Base-by-base conservation (phyloP, 306 rosid species). In the Rosa rugosa region DNA sequence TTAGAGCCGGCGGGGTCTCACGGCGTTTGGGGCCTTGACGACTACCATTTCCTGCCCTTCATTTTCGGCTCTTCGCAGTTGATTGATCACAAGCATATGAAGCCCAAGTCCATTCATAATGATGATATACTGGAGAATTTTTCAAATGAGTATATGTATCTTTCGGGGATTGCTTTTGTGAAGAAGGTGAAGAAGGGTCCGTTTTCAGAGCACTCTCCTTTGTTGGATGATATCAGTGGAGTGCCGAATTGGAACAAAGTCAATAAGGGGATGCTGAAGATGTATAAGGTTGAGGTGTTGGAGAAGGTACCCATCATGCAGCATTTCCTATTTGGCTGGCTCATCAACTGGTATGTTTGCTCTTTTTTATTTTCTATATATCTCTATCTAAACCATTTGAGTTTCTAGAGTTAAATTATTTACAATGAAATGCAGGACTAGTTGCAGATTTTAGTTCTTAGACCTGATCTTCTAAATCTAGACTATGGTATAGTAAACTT, bases 301-400 rank as follows among this genome's bases (percentile, higher is more conserved):
- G 99, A 87, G 91, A 94, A 94, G 85, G 94, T 94, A 66, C 99
- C 99, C 65, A 94, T 94, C 56, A 94, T 94, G 99, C 99, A 94
- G 88, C 99, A 94, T 86, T 92, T 94, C 69, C 97, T 92, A 18
- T 94, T 91, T 66, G 99, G 97, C 45, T 91, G 89, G 78, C 92
- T 94, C 54, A 89, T 94, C 79, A 84, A 89, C 62, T 94, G 99
- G 97, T 92, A 86, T 34, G 56, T 50, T 4, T 13, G 79, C 13
- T 3, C 75, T 41, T 71, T 42, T n/a, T 72, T 41, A 22, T 53
- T 31, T 54, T 70, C 0, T 4, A 51, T 51, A 51, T 14, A 42
- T 64, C 38, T 18, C 36, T 82, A 41, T 36, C 11, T 67, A 14
- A 71, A 31, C 14, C 13, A 69, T 65, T 6, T n/a, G 2, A 11